Evolutionary conservation across 768 basidiomycete genomes (phyloP).

Genomic region (Lactarius quietus): DNA sequence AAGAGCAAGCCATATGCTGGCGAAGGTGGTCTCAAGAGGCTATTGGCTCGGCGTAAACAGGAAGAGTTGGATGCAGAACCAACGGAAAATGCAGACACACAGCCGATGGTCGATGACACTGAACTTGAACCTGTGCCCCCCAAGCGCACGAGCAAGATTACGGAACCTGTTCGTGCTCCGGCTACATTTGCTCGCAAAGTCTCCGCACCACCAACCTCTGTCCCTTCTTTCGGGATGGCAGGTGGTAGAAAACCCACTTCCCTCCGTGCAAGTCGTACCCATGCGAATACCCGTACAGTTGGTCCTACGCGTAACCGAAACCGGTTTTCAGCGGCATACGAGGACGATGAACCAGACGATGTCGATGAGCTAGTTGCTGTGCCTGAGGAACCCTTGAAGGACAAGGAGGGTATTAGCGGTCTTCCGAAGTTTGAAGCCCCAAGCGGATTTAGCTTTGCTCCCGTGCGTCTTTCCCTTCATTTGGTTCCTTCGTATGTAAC

Average conservation of each 20-base stretch:
- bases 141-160: conserved; percentile 28
- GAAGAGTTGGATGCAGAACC: conserved; percentile 50
- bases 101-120: conserved; percentile 35
- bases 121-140: conserved; percentile 26
- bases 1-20: conserved; percentile 70
- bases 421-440: conserved; percentile 58
- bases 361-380: conserved; percentile 33
- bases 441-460: conserved; percentile 62
- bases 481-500: conserved; percentile 3
- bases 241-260: conserved; percentile 18
- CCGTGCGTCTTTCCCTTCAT: conserved; percentile 39
- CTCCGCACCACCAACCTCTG: conserved; percentile 20
- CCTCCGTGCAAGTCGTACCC: conserved; percentile 1
- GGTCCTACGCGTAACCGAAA: conserved; percentile 48
- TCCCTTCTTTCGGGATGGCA: conserved; percentile 1
- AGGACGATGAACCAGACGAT: conserved; percentile 43
- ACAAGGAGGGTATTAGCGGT: conserved; percentile 35
- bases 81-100: conserved; percentile 33
- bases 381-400: conserved; percentile 40
- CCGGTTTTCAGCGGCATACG: conserved; percentile 67
- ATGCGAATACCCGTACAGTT: conserved; percentile 12
- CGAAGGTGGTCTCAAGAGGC: conserved; percentile 73
- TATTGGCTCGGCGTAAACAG: conserved; percentile 57
- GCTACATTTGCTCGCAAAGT: conserved; percentile 33
- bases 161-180: conserved; percentile 29